Conservation (phyloP, 345 rosid genomes). For the Carallia pectinifolia region DNA sequence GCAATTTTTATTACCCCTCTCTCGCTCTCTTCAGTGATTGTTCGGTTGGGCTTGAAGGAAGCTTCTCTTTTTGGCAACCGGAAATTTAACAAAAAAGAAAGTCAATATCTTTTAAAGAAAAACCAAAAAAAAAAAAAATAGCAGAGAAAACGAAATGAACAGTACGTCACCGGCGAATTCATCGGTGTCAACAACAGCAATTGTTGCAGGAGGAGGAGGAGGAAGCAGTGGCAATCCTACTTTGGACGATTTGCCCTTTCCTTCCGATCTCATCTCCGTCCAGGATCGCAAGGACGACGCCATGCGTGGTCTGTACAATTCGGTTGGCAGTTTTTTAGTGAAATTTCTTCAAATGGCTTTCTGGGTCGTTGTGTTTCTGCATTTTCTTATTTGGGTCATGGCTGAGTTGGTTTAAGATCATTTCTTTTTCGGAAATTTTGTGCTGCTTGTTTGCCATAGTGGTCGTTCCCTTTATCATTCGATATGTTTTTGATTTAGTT, state of each 20-base stretch:
- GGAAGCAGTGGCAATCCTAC: slow-evolving; percentile 48
- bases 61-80: neutral
- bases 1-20: too few species aligned
- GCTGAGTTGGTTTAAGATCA: too few species aligned
- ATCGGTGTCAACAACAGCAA: slow-evolving; percentile 67
- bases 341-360: neutral
- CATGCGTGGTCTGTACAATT: slow-evolving; percentile 38
- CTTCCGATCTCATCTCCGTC: slow-evolving; percentile 57
- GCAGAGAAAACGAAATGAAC: slow-evolving; percentile 39
- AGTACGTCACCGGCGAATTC: slow-evolving; percentile 73
- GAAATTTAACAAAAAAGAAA: too few species aligned
- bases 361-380: neutral
- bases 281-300: slow-evolving; percentile 67
- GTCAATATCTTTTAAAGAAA: too few species aligned
- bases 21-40: too few species aligned
- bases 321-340: neutral
- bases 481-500: too few species aligned
- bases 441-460: too few species aligned
- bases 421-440: too few species aligned
- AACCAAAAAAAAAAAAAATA: neutral
- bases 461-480: too few species aligned
- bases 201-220: slow-evolving; percentile 61
- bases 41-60: too few species aligned
- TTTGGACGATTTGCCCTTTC: slow-evolving; percentile 63
- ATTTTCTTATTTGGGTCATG: neutral